Percentiles rank a stretch among this genome's conserved stretches.
phyloP scores from a whole-genome alignment of 2,329 filamentous ascomycete species.

The Trichoderma atroviride region DNA sequence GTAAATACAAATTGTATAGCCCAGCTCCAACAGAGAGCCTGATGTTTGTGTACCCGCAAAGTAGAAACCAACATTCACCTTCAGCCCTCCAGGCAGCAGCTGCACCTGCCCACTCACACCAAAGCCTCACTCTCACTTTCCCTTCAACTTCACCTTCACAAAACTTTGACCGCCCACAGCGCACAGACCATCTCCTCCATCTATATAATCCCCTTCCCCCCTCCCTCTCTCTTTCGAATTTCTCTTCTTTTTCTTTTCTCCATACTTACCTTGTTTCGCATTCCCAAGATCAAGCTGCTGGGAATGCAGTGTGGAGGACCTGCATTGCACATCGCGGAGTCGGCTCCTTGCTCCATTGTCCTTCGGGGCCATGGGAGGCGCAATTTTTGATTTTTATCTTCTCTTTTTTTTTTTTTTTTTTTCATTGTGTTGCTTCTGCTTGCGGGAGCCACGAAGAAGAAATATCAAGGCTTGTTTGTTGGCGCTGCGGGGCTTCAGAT shows the following conservation, averaged over 20 bases:
- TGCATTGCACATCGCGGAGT: slow-evolving; percentile 58
- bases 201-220: slow-evolving; percentile 21
- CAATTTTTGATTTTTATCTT: slow-evolving; percentile 52
- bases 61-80: background rate
- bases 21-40: background rate
- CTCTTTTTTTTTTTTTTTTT: slow-evolving; percentile 47
- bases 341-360: slow-evolving; percentile 49
- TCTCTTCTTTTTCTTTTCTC: slow-evolving; percentile 43
- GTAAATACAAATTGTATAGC: background rate
- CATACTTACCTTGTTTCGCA: slow-evolving; percentile 56
- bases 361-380: slow-evolving; percentile 54
- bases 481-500: background rate
- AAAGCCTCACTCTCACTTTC: background rate
- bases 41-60: background rate
- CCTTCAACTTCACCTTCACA: background rate
- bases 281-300: slow-evolving; percentile 47
- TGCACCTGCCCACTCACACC: background rate
- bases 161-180: slow-evolving; percentile 27
- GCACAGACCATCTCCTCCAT: slow-evolving; percentile 19
- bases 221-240: background rate
- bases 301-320: slow-evolving; percentile 46
- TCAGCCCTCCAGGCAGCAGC: slow-evolving; percentile 18
- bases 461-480: background rate
- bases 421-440: slow-evolving; percentile 48
- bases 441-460: slow-evolving; percentile 49